A percentile compares a stretch with the other conserved stretches of the same genome.
Evolutionary conservation across 1,139 yeast species (phyloP).

Genomic region (Nakaseomyces nivariensis): DNA sequence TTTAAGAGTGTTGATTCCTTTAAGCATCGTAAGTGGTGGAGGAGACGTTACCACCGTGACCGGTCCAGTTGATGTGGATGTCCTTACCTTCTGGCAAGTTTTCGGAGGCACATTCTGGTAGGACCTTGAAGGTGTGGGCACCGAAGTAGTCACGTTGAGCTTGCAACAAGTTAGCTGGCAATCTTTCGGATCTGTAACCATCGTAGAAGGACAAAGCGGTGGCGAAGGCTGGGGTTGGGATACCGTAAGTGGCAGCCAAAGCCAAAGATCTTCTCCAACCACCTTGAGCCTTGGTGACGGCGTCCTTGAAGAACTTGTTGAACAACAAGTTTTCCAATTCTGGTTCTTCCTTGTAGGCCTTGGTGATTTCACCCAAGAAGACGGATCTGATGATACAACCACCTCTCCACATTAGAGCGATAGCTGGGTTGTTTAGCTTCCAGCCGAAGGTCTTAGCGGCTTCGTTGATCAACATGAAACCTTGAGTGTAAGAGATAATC

Average conservation of each 20-base stretch:
- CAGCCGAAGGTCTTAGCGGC: slow-evolving; percentile 96
- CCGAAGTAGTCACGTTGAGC: slow-evolving; percentile 99
- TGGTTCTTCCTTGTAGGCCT: slow-evolving; percentile 91
- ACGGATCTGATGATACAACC: slow-evolving; percentile 99
- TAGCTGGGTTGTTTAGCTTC: slow-evolving; percentile 96
- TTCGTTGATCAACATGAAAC: slow-evolving; percentile 97
- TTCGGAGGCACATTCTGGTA: slow-evolving; percentile 74
- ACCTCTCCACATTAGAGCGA: slow-evolving; percentile 99
- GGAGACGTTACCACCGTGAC: slow-evolving; percentile 95
- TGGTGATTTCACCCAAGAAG: slow-evolving; percentile 92
- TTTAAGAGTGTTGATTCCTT: slow-evolving; percentile 8
- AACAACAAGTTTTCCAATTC: slow-evolving; percentile 89
- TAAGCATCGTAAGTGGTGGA: slow-evolving; percentile 92
- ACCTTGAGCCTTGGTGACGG: slow-evolving; percentile 84
- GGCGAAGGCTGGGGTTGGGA: slow-evolving; percentile 96
- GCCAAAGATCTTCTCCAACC: slow-evolving; percentile 91
- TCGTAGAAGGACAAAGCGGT: slow-evolving; percentile 97
- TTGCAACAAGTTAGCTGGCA: slow-evolving; percentile 97
- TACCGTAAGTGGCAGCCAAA: slow-evolving; percentile 72
- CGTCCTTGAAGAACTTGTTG: slow-evolving; percentile 88
- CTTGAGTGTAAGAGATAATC: slow-evolving; percentile 97
- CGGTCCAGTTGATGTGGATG: slow-evolving; percentile 99
- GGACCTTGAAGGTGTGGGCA: slow-evolving; percentile 96
- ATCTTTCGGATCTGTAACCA: slow-evolving; percentile 91
- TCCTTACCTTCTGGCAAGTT: slow-evolving; percentile 68